These are phyloP conservation scores for Taiwanofungus camphoratus DNA, from an alignment of 1,284 basidiomycete genomes.

Conservation along the genomic window DNA sequence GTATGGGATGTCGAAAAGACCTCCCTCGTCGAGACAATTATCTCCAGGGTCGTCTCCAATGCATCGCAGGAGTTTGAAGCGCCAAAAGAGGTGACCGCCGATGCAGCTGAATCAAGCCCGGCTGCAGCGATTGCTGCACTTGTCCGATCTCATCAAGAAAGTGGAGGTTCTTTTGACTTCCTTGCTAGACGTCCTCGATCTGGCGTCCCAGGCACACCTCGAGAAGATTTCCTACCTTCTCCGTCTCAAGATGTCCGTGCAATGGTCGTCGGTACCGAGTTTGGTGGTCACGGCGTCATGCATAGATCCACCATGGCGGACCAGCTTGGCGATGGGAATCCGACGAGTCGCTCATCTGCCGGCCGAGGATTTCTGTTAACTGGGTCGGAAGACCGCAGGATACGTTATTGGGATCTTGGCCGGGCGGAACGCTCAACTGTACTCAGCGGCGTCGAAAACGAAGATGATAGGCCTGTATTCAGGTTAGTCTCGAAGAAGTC, in stretches of 20 bases:
- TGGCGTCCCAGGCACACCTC: slow-evolving; percentile 9
- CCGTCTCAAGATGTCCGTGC: slow-evolving; percentile 60
- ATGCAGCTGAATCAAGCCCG: slow-evolving; percentile 54
- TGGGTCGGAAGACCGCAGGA: slow-evolving; percentile 76
- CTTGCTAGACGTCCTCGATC: slow-evolving; percentile 15
- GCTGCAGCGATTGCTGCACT: slow-evolving; percentile 62
- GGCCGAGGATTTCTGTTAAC: slow-evolving; percentile 71
- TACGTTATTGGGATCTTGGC: slow-evolving; percentile 80
- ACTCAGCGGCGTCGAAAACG: slow-evolving; percentile 65
- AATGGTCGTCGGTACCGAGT: slow-evolving; percentile 63
- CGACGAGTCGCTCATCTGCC: slow-evolving; percentile 28
- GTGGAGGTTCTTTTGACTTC: slow-evolving; percentile 16
- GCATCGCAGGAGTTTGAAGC: slow-evolving; percentile 43
- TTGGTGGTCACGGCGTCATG: slow-evolving; percentile 56
- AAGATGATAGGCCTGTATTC: slow-evolving; percentile 63
- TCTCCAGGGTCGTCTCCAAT: slow-evolving; percentile 39
- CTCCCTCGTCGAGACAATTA: slow-evolving; percentile 61
- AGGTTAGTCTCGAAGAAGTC: slow-evolving; percentile 39
- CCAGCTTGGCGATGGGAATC: slow-evolving; percentile 34
- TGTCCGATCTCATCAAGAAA: slow-evolving; percentile 41
- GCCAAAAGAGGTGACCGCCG: slow-evolving; percentile 41
- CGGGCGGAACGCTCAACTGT: slow-evolving; percentile 67
- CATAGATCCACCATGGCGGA: slow-evolving; percentile 55
- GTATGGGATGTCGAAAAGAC: slow-evolving; percentile 79
- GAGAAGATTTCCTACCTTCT: slow-evolving; percentile 32